A percentile compares a stretch with the other conserved stretches of the same genome.
phyloP scores from a whole-genome alignment of 176 grass and related monocot species.

The Carex littledalei region DNA sequence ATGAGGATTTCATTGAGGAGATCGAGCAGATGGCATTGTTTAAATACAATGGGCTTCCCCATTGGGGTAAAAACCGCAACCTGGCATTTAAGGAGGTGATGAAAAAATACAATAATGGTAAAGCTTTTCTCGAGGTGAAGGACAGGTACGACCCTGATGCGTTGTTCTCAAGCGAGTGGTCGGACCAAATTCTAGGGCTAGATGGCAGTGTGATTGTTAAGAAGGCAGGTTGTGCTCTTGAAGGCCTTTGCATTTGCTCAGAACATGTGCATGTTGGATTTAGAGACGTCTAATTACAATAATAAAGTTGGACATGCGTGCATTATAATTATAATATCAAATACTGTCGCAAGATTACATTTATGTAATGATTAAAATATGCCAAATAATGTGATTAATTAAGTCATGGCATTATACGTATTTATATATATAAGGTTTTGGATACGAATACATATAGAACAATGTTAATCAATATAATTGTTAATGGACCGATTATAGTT shows the following conservation, averaged over 20 bases:
- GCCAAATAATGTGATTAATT: too few species aligned
- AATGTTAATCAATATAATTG: too few species aligned
- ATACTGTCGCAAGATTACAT: too few species aligned
- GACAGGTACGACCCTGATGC: slow-evolving; percentile 31
- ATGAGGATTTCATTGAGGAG: slow-evolving; percentile 58
- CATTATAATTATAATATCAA: too few species aligned
- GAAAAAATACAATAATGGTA: slow-evolving; percentile 21
- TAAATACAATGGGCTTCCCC: slow-evolving; percentile 60
- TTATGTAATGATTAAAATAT: too few species aligned
- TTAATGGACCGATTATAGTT: too few species aligned
- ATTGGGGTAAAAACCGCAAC: slow-evolving; percentile 85
- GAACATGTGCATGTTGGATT: slow-evolving; percentile 10
- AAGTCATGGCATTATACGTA: too few species aligned
- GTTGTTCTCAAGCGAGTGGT: slow-evolving; percentile 64
- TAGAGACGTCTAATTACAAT: too few species aligned
- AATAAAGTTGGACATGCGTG: too few species aligned
- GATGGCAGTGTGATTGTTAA: slow-evolving; percentile 2
- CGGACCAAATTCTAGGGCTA: slow-evolving; percentile 49
- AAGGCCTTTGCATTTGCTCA: slow-evolving; percentile 62
- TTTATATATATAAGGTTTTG: too few species aligned
- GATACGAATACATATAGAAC: too few species aligned
- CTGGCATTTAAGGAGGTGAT: slow-evolving; percentile 40
- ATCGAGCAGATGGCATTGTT: slow-evolving; percentile 72
- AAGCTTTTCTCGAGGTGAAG: slow-evolving; percentile 40
- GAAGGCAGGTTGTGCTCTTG: slow-evolving; percentile 42